Evolutionary conservation across 257 asterid genomes (phyloP).

Genomic region (Nicotiana otophora): DNA sequence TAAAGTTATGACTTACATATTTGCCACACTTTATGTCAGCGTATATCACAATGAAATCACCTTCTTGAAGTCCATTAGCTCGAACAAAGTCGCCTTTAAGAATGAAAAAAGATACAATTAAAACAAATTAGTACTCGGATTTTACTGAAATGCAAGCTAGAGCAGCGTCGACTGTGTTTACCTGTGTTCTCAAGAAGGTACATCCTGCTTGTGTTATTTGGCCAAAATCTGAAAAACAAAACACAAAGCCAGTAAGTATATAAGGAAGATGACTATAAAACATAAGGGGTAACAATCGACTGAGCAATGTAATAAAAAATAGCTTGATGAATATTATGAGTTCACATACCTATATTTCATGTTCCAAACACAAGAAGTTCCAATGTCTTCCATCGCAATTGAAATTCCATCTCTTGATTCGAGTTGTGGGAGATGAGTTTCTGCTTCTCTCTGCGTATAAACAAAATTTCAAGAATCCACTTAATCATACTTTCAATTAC

Average conservation of each 20-base stretch:
- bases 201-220: too few species aligned
- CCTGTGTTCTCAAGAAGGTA: too few species aligned
- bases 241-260: neutral
- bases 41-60: constrained; percentile 42
- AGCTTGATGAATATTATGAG: neutral
- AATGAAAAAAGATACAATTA: neutral
- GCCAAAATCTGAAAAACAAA: neutral
- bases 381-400: constrained; percentile 90
- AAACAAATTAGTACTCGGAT: neutral
- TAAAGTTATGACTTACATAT: constrained; percentile 45
- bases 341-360: constrained; percentile 70
- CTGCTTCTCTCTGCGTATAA: constrained; percentile 72
- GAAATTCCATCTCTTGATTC: constrained; percentile 85
- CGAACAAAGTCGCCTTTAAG: constrained; percentile 35
- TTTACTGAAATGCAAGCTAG: too few species aligned
- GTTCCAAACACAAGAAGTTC: constrained; percentile 73
- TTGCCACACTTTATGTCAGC: constrained; percentile 37
- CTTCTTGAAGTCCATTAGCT: constrained; percentile 42
- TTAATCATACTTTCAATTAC: neutral
- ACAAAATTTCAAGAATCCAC: too few species aligned
- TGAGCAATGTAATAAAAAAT: neutral
- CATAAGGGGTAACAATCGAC: neutral
- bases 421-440: constrained; percentile 81
- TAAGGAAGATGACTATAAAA: neutral
- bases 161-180: too few species aligned